These are phyloP conservation scores for Xanthoconium purpureum DNA, from an alignment of 768 basidiomycete species.

Conservation along the genomic window DNA sequence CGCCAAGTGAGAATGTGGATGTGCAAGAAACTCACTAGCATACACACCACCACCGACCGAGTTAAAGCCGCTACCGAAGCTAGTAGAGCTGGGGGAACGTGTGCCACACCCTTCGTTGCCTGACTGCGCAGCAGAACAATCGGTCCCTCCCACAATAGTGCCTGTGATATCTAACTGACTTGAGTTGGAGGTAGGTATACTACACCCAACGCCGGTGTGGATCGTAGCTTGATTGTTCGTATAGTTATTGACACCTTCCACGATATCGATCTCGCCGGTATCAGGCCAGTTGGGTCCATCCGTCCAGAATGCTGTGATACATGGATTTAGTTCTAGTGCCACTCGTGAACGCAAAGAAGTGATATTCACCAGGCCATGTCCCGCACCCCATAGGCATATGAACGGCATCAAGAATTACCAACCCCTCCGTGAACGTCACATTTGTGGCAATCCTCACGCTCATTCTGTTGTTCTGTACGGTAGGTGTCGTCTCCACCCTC, in stretches of 20 bases:
- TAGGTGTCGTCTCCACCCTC: constrained; percentile 81
- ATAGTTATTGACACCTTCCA: constrained; percentile 81
- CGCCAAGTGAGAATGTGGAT: not conserved
- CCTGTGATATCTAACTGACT: constrained; percentile 56
- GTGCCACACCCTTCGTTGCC: constrained; percentile 82
- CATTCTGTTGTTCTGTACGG: constrained; percentile 63
- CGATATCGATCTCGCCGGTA: constrained; percentile 77
- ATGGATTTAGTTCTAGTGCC: not conserved
- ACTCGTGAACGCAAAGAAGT: not conserved
- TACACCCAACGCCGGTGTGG: constrained; percentile 73
- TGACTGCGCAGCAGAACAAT: constrained; percentile 70
- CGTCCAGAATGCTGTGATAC: constrained; percentile 43
- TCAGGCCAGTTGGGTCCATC: constrained; percentile 46
- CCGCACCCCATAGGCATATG: constrained; percentile 93
- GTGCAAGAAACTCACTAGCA: constrained; percentile 59
- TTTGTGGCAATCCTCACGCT: constrained; percentile 76
- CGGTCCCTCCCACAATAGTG: constrained; percentile 60
- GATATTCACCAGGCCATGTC: constrained; percentile 62
- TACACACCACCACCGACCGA: constrained; percentile 83
- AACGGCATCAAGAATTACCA: constrained; percentile 78
- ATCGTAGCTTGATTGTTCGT: constrained; percentile 80
- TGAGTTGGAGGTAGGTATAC: constrained; percentile 47
- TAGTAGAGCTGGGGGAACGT: constrained; percentile 53
- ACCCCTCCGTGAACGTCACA: constrained; percentile 55
- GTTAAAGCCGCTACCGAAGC: constrained; percentile 88